Conservation (phyloP, 2,329 filamentous ascomycete species). For the Huntiella decipiens region DNA sequence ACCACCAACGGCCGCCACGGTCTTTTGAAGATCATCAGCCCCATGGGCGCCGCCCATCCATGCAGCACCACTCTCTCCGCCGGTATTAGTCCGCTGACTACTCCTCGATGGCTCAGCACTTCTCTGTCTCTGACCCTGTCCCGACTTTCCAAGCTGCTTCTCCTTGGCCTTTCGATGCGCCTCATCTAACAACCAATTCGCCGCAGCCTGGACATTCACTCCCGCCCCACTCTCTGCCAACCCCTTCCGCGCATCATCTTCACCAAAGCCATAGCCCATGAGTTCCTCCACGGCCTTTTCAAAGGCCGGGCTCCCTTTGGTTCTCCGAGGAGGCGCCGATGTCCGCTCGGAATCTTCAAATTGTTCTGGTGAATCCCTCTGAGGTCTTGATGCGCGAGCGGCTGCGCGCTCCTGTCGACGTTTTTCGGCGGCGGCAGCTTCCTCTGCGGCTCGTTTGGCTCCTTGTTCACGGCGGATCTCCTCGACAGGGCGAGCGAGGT, state of each 20-base stretch:
- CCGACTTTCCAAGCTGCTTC: slow-evolving; percentile 36
- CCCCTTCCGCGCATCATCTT: slow-evolving; percentile 64
- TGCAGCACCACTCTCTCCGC: slow-evolving; percentile 24
- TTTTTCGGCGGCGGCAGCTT: not conserved
- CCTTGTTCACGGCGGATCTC: slow-evolving; percentile 33
- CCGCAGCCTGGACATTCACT: slow-evolving; percentile 65
- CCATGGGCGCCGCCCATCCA: slow-evolving; percentile 41
- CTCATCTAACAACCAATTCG: slow-evolving; percentile 77
- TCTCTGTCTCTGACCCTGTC: slow-evolving; percentile 13
- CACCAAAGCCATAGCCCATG: slow-evolving; percentile 84
- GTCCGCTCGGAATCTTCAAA: slow-evolving; percentile 25
- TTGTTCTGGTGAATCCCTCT: too few species aligned
- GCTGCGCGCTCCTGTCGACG: not conserved
- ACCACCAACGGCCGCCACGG: slow-evolving; percentile 63
- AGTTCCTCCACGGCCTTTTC: slow-evolving; percentile 74
- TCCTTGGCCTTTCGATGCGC: slow-evolving; percentile 70
- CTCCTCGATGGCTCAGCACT: not conserved
- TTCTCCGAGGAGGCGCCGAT: slow-evolving; percentile 15
- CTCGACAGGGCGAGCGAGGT: slow-evolving; percentile 44
- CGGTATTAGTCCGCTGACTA: slow-evolving; percentile 1
- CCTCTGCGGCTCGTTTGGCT: slow-evolving; percentile 4
- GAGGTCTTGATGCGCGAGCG: slow-evolving; percentile 14
- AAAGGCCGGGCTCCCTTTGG: slow-evolving; percentile 20
- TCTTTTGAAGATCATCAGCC: slow-evolving; percentile 53
- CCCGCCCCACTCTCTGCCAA: slow-evolving; percentile 64